Percentiles rank a stretch among this genome's conserved stretches.
Evolutionary conservation across 257 asterid genomes (phyloP).

Genomic region (Verbascum thapsus): DNA sequence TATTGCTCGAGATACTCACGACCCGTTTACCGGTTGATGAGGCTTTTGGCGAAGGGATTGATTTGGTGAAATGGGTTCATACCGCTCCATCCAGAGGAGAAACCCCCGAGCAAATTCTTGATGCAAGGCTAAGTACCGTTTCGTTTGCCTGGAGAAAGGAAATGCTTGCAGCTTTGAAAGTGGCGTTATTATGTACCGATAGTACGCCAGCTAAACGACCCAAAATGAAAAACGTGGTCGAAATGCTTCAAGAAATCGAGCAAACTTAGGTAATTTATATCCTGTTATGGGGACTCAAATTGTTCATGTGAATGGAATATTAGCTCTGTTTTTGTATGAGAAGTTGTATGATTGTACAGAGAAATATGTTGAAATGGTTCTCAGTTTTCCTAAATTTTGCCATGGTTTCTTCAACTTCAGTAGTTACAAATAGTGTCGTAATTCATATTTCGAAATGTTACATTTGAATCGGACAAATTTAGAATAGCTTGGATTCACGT

Average conservation of each 20-base stretch:
- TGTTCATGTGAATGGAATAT: conserved; percentile 15
- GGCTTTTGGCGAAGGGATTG: conserved; percentile 93
- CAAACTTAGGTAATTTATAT: conserved; percentile 35
- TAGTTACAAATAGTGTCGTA: no score
- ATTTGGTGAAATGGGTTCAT: conserved; percentile 97
- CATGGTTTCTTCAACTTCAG: no score
- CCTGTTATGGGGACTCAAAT: conserved; percentile 16
- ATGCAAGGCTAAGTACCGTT: conserved; percentile 80
- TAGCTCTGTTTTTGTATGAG: conserved; percentile 25
- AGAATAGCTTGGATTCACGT: no score
- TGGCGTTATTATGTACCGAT: conserved; percentile 87
- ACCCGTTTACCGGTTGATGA: conserved; percentile 84
- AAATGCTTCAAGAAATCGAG: conserved; percentile 77
- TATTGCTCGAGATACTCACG: conserved; percentile 90
- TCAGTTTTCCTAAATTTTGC: no score
- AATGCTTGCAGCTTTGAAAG: conserved; percentile 85
- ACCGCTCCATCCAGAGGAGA: conserved; percentile 86
- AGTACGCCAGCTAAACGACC: conserved; percentile 92
- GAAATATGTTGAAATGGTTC: neutral
- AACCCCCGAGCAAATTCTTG: conserved; percentile 98
- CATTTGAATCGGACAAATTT: no score
- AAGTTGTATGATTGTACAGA: conserved; percentile 20
- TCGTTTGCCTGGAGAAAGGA: conserved; percentile 93
- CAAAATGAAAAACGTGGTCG: conserved; percentile 87
- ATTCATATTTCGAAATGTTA: no score